These are phyloP conservation scores for Neoascochyta sp. DNA, from an alignment of 2,329 filamentous ascomycete species.

Conservation along the genomic window DNA sequence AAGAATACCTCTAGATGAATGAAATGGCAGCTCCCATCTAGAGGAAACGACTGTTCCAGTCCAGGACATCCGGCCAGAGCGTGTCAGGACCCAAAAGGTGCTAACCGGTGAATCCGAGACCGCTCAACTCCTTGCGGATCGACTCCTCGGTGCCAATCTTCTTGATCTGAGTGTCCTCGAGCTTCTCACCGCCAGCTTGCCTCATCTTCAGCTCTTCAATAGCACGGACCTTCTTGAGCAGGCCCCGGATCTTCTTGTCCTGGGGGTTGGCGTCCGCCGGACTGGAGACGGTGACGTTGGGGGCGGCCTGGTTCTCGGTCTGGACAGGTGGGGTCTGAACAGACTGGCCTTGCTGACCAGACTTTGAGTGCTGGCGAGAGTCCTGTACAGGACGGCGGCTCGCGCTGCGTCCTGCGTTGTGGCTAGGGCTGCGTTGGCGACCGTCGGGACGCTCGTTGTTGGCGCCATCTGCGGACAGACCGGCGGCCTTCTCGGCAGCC, in stretches of 20 bases:
- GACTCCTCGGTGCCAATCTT: slow-evolving; percentile 88
- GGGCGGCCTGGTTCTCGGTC: slow-evolving; percentile 35
- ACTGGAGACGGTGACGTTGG: slow-evolving; percentile 54
- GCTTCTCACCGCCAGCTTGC: slow-evolving; percentile 86
- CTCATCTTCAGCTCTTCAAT: slow-evolving; percentile 99
- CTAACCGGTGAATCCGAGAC: slow-evolving; percentile 47
- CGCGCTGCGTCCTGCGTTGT: slow-evolving; percentile 29
- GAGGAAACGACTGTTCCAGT: no score
- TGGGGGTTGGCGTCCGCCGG: slow-evolving; percentile 59
- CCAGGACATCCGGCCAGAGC: neutral
- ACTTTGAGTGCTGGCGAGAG: slow-evolving; percentile 22
- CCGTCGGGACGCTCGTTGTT: slow-evolving; percentile 64
- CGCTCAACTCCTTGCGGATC: slow-evolving; percentile 78
- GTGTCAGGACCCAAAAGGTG: slow-evolving; percentile 5
- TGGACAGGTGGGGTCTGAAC: slow-evolving; percentile 25
- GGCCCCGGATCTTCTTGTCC: slow-evolving; percentile 89
- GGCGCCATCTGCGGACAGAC: slow-evolving; percentile 42
- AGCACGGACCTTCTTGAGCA: slow-evolving; percentile 95
- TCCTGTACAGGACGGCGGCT: slow-evolving; percentile 31
- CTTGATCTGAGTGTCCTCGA: slow-evolving; percentile 97
- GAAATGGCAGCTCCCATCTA: no score
- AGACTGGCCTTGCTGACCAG: slow-evolving; percentile 22
- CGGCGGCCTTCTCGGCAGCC: slow-evolving; percentile 53
- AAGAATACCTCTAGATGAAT: no score
- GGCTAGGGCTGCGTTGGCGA: slow-evolving; percentile 51